Percentiles rank a stretch among this genome's conserved stretches.
These are phyloP conservation scores for Combretum micranthum DNA, from an alignment of 345 rosid genomes.

Conservation along the genomic window DNA sequence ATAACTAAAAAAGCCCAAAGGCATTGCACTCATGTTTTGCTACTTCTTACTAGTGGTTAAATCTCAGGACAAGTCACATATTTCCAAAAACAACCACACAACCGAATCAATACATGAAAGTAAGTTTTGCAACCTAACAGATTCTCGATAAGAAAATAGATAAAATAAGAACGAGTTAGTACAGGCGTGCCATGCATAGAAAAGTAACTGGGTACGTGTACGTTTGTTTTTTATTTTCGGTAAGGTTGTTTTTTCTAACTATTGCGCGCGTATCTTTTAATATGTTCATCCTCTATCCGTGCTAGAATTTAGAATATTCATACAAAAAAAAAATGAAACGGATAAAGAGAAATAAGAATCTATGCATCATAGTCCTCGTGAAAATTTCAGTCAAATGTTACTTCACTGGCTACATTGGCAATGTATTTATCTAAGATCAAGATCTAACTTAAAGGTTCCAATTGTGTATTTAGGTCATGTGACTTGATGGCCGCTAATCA, in stretches of 20 bases:
- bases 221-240: conserved; percentile 25
- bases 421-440: too few species aligned
- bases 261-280: neutral
- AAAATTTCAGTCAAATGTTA: too few species aligned
- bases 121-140: conserved; percentile 8
- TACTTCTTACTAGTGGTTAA: neutral
- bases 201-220: conserved; percentile 3
- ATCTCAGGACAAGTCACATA: neutral
- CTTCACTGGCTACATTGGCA: too few species aligned
- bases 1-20: conserved; percentile 3
- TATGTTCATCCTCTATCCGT: too few species aligned
- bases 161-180: conserved; percentile 6
- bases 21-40: neutral
- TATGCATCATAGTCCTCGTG: too few species aligned
- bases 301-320: too few species aligned
- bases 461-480: too few species aligned
- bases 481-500: too few species aligned
- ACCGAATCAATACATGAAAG: conserved; percentile 12
- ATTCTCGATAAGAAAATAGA: neutral
- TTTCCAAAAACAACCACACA: conserved; percentile 15
- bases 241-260: neutral
- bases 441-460: too few species aligned
- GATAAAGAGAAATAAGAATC: too few species aligned
- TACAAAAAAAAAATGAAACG: too few species aligned
- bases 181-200: conserved; percentile 14